Evolutionary conservation across 23 red algal species (phyloP).

Genomic region (Gracilaria gracilis): DNA sequence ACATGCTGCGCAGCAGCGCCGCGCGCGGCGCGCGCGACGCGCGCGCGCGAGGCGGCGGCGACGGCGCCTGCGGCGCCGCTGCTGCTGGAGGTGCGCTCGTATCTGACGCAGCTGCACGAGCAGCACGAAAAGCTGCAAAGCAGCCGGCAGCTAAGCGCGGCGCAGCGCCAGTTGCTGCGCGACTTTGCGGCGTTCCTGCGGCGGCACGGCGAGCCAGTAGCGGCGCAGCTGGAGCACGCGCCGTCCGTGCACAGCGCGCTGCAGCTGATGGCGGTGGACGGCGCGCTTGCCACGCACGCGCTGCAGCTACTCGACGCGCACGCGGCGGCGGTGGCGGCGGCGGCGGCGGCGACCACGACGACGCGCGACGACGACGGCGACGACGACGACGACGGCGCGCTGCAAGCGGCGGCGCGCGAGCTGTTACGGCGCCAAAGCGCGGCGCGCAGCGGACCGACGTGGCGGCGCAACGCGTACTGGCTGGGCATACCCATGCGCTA

Average conservation of each 20-base stretch:
- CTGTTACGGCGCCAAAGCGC: background rate
- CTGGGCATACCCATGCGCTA: slow-evolving; percentile 2
- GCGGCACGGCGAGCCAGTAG: background rate
- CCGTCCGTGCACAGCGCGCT: background rate
- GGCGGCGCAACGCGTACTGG: slow-evolving; percentile 24
- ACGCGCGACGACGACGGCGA: too few species aligned
- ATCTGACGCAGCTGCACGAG: background rate
- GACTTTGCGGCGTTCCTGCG: background rate
- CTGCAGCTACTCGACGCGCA: background rate
- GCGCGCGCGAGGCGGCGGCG: too few species aligned
- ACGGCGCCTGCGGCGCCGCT: background rate
- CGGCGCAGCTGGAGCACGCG: background rate
- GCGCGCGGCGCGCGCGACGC: background rate
- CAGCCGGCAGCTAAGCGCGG: background rate
- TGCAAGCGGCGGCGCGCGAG: background rate
- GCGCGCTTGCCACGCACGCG: background rate
- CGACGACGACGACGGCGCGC: background rate
- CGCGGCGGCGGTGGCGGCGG: background rate
- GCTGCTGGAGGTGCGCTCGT: background rate
- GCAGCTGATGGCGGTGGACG: background rate
- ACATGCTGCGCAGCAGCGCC: background rate
- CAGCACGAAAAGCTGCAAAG: background rate
- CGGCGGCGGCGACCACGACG: background rate
- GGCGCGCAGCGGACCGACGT: background rate
- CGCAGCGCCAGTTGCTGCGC: background rate